A percentile compares a stretch with the other conserved stretches of the same genome.
These are phyloP conservation scores for Podospora pseudopauciseta DNA, from an alignment of 495 filamentous ascomycete species.

Conservation along the genomic window DNA sequence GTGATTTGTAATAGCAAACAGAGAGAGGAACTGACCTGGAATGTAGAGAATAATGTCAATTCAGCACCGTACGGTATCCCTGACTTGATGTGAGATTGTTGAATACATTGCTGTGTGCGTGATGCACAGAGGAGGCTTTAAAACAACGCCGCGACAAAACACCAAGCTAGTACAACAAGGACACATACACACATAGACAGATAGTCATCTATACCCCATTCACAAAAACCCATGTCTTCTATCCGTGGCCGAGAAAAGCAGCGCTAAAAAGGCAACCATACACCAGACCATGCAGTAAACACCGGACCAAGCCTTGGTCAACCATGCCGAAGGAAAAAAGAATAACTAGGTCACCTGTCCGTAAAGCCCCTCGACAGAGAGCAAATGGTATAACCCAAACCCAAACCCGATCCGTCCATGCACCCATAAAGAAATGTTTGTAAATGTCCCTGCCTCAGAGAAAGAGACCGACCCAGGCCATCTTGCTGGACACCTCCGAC, in stretches of 20 bases:
- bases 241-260: neutral
- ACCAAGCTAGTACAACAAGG: neutral
- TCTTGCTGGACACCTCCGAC: constrained; percentile 36
- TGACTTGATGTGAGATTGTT: too few species aligned
- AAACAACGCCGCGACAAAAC: neutral
- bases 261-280: constrained; percentile 2
- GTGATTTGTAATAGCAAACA: too few species aligned
- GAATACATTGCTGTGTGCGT: too few species aligned
- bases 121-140: too few species aligned
- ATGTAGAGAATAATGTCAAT: too few species aligned
- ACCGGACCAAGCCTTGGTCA: neutral
- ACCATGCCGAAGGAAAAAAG: neutral
- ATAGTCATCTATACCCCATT: neutral
- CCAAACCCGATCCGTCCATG: neutral
- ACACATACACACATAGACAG: neutral
- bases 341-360: too few species aligned
- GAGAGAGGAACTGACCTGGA: too few species aligned
- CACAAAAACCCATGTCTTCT: neutral
- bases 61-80: too few species aligned
- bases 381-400: neutral
- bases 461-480: constrained; percentile 48
- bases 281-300: constrained; percentile 11
- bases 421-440: neutral
- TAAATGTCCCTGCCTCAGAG: constrained; percentile 20
- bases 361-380: neutral